These are phyloP conservation scores for Trapa bicornis DNA, from an alignment of 345 rosid genomes.

Conservation along the genomic window DNA sequence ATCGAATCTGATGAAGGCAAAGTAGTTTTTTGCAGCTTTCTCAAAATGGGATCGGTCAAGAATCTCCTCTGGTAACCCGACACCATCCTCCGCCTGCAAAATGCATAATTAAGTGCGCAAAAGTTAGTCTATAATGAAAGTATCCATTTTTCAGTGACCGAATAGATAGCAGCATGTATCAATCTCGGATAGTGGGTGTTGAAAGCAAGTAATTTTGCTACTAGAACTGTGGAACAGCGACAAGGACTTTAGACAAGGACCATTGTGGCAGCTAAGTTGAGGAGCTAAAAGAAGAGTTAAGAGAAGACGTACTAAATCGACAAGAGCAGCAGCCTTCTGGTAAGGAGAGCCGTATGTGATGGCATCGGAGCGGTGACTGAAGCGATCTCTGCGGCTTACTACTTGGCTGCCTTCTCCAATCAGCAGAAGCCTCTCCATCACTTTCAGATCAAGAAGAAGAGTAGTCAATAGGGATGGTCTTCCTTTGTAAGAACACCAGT, in stretches of 20 bases:
- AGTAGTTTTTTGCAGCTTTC: conserved; percentile 54
- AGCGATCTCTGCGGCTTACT: conserved; percentile 10
- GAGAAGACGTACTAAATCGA: conserved; percentile 56
- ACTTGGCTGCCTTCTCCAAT: conserved; percentile 31
- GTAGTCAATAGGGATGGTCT: neutral
- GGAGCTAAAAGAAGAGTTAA: neutral
- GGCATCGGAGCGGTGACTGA: conserved; percentile 55
- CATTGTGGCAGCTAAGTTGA: neutral
- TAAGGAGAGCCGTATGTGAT: conserved; percentile 60
- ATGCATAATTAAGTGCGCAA: conserved; percentile 8
- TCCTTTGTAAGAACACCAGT: neutral
- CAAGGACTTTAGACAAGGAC: neutral
- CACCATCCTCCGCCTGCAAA: conserved; percentile 85
- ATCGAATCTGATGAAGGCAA: conserved; percentile 45
- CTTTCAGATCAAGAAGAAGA: neutral
- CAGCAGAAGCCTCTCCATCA: conserved; percentile 25
- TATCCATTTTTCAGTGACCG: neutral
- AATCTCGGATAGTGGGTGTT: neutral
- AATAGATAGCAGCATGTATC: neutral
- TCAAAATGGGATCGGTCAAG: conserved; percentile 63
- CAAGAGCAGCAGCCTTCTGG: conserved; percentile 96
- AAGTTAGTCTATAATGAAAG: neutral
- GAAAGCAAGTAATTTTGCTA: neutral
- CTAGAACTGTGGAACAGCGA: neutral
- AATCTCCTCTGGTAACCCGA: conserved; percentile 80